Evolutionary conservation across 2,329 filamentous ascomycete species (phyloP), one percentile per base, ranked within the genome.

Genomic region (Pseudogymnoascus destructans): DNA sequence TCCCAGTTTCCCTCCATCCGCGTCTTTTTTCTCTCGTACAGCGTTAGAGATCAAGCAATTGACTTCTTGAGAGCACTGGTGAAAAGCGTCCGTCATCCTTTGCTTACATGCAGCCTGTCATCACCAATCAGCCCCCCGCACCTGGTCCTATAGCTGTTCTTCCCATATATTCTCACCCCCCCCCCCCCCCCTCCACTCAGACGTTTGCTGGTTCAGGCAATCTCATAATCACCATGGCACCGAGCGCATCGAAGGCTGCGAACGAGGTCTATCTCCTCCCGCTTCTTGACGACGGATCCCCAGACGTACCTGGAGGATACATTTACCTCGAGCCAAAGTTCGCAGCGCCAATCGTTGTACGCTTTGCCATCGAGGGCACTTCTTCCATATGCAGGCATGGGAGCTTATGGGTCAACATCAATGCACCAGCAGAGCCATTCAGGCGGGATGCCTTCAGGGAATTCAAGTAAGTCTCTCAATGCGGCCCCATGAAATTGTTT

Each of bases 381-480:
- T 95, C 92, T 70, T 95, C 92, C 62, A 93, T 98, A 76, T 96
- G 91, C 72, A 83, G 90, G 64, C 79, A 95, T 73, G 93, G 95
- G 60, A 96, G 88, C 69, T 78, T 98, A 62, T 98, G 93, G 92
- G 86, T 95, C 68, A 98, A 98, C 71, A 87, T 97, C 61, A 93
- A 93, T 6, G 80, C 85, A 61, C 77, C 84, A 66, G 90, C 85
- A 60, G 75, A 82, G 55, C 74, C 82, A 42, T 98, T 97, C 69
- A 79, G 82, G 63, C 85, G 93, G 65, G 79, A 86, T 67, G 79
- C 79, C 32, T 98, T 95, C 71, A 82, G 84, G 66, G 86, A 95
- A 73, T 95, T 87, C 79, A 92, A 89, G 92, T 96, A 78, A 71
- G 85, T 70, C 30, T n/a, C 15, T 13, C 6, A 30, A n/a, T 17